Conservation (phyloP, 2,329 filamentous ascomycete species). For the Coniochaeta ligniaria region DNA sequence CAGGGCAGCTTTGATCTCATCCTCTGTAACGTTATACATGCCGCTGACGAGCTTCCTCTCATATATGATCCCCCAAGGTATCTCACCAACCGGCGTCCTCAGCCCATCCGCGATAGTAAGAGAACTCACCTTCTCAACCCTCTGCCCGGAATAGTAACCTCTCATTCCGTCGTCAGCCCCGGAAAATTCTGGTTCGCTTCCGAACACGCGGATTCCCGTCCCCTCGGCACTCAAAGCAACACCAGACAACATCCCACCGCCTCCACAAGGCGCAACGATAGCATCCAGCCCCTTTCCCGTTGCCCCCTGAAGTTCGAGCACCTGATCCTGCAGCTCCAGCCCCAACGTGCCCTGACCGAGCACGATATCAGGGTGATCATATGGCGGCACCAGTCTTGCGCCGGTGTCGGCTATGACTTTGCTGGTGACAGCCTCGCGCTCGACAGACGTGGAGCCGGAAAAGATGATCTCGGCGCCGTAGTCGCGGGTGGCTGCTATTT, state of each 20-base stretch:
- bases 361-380: conserved; percentile 88
- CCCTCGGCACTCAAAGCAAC: conserved; percentile 69
- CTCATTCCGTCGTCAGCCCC: conserved; percentile 78
- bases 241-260: conserved; percentile 81
- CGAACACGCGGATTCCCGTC: conserved; percentile 72
- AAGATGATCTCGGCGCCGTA: conserved; percentile 77
- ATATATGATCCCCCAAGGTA: conserved; percentile 73
- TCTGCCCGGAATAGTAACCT: conserved; percentile 55
- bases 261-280: conserved; percentile 77
- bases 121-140: conserved; percentile 63
- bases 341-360: conserved; percentile 89
- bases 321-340: conserved; percentile 75
- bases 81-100: conserved; percentile 69
- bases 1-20: conserved; percentile 73
- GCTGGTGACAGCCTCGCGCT: conserved; percentile 73
- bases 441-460: conserved; percentile 70
- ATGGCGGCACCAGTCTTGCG: conserved; percentile 77
- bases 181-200: conserved; percentile 79
- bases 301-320: conserved; percentile 38
- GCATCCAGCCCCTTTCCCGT: conserved; percentile 45
- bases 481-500: conserved; percentile 73
- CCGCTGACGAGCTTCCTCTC: conserved; percentile 59
- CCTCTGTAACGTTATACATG: conserved; percentile 70
- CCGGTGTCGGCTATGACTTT: conserved; percentile 64
- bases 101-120: conserved; percentile 86